Evolutionary conservation across 164 flowering plant species (phyloP).

Genomic region (Cinnamomum chago): DNA sequence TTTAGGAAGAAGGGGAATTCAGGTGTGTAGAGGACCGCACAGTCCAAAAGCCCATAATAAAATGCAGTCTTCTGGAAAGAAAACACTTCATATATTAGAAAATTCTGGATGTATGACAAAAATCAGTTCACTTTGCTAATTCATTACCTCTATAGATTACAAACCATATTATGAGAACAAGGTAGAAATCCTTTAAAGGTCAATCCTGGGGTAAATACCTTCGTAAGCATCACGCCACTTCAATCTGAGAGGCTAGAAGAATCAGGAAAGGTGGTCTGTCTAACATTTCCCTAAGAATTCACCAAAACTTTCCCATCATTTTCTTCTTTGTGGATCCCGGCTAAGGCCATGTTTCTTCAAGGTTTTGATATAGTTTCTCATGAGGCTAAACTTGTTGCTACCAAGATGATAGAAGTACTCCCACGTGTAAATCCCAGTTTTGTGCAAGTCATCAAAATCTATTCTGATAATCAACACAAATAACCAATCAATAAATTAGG

Average conservation of each 20-base stretch:
- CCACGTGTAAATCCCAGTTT: constrained; percentile 95
- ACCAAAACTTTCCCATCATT: constrained; percentile 19
- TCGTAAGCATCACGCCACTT: neutral
- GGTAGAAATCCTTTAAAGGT: neutral
- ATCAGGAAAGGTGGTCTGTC: too few species aligned
- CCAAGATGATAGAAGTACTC: constrained; percentile 85
- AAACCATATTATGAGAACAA: neutral
- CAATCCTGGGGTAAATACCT: neutral
- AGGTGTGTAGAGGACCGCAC: too few species aligned
- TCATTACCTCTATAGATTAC: neutral
- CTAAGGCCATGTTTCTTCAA: constrained; percentile 68
- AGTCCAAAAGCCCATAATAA: too few species aligned
- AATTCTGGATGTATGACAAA: neutral
- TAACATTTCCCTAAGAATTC: neutral
- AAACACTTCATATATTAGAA: neutral
- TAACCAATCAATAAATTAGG: neutral
- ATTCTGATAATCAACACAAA: constrained; percentile 39
- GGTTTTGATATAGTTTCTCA: constrained; percentile 73
- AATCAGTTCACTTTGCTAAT: neutral
- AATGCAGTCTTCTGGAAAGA: neutral
- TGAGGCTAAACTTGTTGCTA: constrained; percentile 68
- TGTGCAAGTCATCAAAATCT: constrained; percentile 86
- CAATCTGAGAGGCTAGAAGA: neutral
- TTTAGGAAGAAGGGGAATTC: too few species aligned
- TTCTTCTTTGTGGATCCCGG: constrained; percentile 58